phyloP scores from a whole-genome alignment of 345 rosid genomes.

The Draba incana region DNA sequence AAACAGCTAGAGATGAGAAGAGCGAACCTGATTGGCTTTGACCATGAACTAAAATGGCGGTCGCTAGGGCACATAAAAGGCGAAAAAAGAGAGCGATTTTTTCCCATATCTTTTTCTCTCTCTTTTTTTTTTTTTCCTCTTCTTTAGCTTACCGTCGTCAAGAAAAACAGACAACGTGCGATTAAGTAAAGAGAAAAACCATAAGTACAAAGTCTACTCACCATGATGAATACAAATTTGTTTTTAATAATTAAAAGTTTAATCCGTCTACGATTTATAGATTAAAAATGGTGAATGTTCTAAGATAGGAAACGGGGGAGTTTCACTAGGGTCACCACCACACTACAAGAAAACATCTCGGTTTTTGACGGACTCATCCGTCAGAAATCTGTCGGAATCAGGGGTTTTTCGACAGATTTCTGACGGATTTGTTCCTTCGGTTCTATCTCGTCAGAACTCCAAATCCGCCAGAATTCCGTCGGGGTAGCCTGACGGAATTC shows the following conservation, averaged over 20 bases:
- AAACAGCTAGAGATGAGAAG: conserved; percentile 12
- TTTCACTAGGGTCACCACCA: background rate
- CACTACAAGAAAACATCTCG: no score
- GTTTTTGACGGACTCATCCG: no score
- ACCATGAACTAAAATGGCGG: conserved; percentile 36
- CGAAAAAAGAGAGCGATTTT: conserved; percentile 8
- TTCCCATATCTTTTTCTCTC: no score
- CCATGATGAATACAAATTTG: background rate
- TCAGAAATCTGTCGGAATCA: no score
- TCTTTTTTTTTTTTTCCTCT: background rate
- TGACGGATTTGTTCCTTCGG: no score
- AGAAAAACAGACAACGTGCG: conserved; percentile 7
- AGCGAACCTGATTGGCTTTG: conserved; percentile 51
- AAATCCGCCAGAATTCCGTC: no score
- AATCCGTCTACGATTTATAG: background rate
- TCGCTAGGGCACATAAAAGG: conserved; percentile 25
- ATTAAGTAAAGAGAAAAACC: conserved; percentile 14
- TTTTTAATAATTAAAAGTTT: background rate
- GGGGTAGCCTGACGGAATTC: no score
- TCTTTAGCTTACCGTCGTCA: conserved; percentile 15
- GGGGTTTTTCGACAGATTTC: no score
- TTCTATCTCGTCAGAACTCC: no score
- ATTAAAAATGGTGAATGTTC: background rate
- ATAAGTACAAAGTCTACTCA: conserved; percentile 10
- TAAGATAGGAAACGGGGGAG: background rate